Percentiles rank a stretch among this genome's conserved stretches.
Evolutionary conservation across 1,284 basidiomycete genomes (phyloP).

Genomic region (Sparassis latifolia): DNA sequence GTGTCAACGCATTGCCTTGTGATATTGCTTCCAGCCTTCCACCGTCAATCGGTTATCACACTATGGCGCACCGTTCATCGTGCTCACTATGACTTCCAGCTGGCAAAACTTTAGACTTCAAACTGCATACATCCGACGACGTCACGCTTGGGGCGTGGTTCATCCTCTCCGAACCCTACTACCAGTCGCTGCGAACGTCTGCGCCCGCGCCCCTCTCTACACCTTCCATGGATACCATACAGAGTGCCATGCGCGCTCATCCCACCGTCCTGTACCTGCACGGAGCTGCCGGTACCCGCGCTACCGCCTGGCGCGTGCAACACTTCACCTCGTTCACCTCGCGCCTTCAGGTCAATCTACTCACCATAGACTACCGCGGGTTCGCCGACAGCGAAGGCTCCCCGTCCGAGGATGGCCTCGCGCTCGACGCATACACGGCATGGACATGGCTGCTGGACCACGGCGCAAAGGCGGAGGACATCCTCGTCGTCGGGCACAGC

Average conservation of each 20-base stretch:
- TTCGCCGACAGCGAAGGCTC: slow-evolving; percentile 82
- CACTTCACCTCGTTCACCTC: slow-evolving; percentile 59
- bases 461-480: slow-evolving; percentile 50
- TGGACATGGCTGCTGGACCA: slow-evolving; percentile 72
- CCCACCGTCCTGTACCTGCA: slow-evolving; percentile 87
- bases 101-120: slow-evolving; percentile 72
- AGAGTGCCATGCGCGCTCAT: slow-evolving; percentile 45
- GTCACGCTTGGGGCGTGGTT: slow-evolving; percentile 87
- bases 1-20: no score
- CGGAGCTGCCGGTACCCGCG: slow-evolving; percentile 82
- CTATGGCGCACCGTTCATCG: neutral
- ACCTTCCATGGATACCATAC: slow-evolving; percentile 29
- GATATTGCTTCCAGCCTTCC: no score
- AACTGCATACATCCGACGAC: slow-evolving; percentile 70
- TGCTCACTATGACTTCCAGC: slow-evolving; percentile 38
- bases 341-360: slow-evolving; percentile 66
- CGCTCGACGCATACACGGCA: slow-evolving; percentile 71
- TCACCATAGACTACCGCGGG: slow-evolving; percentile 89
- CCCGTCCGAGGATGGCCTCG: slow-evolving; percentile 73
- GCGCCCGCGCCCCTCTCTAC: slow-evolving; percentile 18
- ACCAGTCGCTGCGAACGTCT: slow-evolving; percentile 38
- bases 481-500: slow-evolving; percentile 77
- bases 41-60: no score
- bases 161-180: slow-evolving; percentile 66
- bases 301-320: slow-evolving; percentile 54